phyloP scores from a whole-genome alignment of 306 rosid genomes.

The Delonix regia region DNA sequence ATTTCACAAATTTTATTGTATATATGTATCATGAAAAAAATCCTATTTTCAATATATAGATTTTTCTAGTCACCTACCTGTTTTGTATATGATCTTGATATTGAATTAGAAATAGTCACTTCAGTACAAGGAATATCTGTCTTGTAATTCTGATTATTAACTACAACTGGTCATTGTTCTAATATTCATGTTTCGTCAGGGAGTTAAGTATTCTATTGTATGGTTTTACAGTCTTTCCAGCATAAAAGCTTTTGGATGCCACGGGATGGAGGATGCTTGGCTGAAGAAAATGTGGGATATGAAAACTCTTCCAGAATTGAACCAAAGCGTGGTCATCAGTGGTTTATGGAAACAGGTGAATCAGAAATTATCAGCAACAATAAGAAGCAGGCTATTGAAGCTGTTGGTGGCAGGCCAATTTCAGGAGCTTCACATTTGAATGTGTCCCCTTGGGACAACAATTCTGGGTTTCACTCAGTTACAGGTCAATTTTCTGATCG shows the following conservation, averaged over 20 bases:
- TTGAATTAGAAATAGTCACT: slow-evolving; percentile 3
- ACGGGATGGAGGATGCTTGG: slow-evolving; percentile 71
- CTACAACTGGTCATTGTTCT: slow-evolving; percentile 12
- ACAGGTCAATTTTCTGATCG: slow-evolving; percentile 73
- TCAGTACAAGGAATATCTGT: slow-evolving; percentile 4
- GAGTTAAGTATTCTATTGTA: slow-evolving; percentile 28
- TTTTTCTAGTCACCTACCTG: slow-evolving; percentile 14
- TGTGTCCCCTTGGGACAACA: slow-evolving; percentile 72
- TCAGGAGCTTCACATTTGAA: slow-evolving; percentile 64
- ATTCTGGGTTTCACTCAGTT: slow-evolving; percentile 76
- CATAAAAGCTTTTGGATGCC: slow-evolving; percentile 80
- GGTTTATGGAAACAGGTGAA: slow-evolving; percentile 75
- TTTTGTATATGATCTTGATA: slow-evolving; percentile 10
- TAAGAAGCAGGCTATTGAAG: slow-evolving; percentile 78
- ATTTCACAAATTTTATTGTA: background rate
- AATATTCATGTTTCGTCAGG: slow-evolving; percentile 7
- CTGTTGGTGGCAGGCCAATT: slow-evolving; percentile 57
- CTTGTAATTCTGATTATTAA: slow-evolving; percentile 7
- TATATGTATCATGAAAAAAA: background rate
- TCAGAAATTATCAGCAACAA: slow-evolving; percentile 62
- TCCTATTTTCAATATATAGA: background rate
- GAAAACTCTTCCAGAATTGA: slow-evolving; percentile 79
- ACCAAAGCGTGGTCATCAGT: slow-evolving; percentile 79
- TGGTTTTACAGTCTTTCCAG: slow-evolving; percentile 73
- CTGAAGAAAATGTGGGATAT: slow-evolving; percentile 79